Base-by-base conservation (phyloP, 2,329 filamentous ascomycete genomes). In the Colletotrichum tanaceti region DNA sequence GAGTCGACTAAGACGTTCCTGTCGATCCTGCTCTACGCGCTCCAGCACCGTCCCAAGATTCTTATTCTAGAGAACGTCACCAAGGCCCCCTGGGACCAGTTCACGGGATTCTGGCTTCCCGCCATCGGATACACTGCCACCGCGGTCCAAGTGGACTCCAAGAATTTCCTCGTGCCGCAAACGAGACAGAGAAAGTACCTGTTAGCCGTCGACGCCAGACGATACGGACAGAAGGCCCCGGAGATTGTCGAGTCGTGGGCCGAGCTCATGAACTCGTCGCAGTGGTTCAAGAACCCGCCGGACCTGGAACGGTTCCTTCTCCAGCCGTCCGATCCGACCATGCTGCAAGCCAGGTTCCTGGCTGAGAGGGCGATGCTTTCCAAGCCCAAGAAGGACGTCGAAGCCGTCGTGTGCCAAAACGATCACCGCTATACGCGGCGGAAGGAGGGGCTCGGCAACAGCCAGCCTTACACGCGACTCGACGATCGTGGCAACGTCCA, bases 21-120 rank as follows among this genome's bases (percentile, higher is more conserved):
- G 46, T 87, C 86, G 0, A 84, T 92, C n/a, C 73, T 89, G 6
- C 74, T 78, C 0, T 93, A 92, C 71, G 83, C 84, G 0, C 77
- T 81, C 22, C 79, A 78, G 1, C 85, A 86, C 61, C 81, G 84
- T 0, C 92, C 92, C 0, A 84, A 83, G 2, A 80, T 94, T 13
- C 82, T 93, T 10, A 83, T 95, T 14, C 77, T 94, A 3, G 93
- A 95, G 76, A 95, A 96, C 73, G 90, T 95, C 1, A 76, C 74
- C 1, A 77, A 73, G 10, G 88, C 88, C 0, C 86, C 88, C 0
- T 95, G 91, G 90, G 63, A 79, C 0, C 73, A 81, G 4, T 84
- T 89, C 43, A 77, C 79, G n/a, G 65, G 74, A 0, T 68, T 75
- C 10, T 81, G 79, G 73, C 79, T 83, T 52, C 75, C 75, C 3